Conservation (phyloP, 352 stramenopile genomes). For the Phytophthora litchii region DNA sequence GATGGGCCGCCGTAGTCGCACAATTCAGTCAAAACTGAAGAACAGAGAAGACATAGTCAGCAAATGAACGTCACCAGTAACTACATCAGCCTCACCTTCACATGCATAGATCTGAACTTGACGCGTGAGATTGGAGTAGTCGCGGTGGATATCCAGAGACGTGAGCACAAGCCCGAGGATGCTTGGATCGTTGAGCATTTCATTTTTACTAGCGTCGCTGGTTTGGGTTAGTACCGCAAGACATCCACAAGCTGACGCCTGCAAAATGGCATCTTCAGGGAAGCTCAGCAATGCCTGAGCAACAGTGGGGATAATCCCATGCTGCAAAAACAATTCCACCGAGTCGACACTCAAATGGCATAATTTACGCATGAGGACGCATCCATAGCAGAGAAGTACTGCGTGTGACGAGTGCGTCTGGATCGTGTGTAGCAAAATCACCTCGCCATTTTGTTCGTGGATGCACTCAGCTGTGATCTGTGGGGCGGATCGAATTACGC, state of each 20-base stretch:
- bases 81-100: slow-evolving; percentile 47
- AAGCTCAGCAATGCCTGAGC: slow-evolving; percentile 56
- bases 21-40: slow-evolving; percentile 61
- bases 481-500: slow-evolving; percentile 61
- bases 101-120: slow-evolving; percentile 85
- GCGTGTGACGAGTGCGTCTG: slow-evolving; percentile 59
- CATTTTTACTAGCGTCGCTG: slow-evolving; percentile 62
- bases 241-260: slow-evolving; percentile 68
- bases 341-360: slow-evolving; percentile 73
- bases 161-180: slow-evolving; percentile 51
- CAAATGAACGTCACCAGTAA: background rate
- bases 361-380: slow-evolving; percentile 76
- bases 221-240: slow-evolving; percentile 64
- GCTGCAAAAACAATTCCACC: slow-evolving; percentile 64
- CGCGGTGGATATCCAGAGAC: slow-evolving; percentile 57
- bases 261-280: slow-evolving; percentile 69
- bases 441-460: slow-evolving; percentile 61
- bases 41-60: slow-evolving; percentile 6
- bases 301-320: slow-evolving; percentile 58
- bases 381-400: slow-evolving; percentile 79
- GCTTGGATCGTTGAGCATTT: slow-evolving; percentile 55
- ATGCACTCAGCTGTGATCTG: slow-evolving; percentile 75
- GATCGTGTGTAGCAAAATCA: slow-evolving; percentile 63
- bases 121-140: slow-evolving; percentile 75
- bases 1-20: slow-evolving; percentile 57